Evolutionary conservation across 1,284 basidiomycete genomes (phyloP), one percentile per base, ranked within the genome.

Genomic region (Rhodotorula sp.): DNA sequence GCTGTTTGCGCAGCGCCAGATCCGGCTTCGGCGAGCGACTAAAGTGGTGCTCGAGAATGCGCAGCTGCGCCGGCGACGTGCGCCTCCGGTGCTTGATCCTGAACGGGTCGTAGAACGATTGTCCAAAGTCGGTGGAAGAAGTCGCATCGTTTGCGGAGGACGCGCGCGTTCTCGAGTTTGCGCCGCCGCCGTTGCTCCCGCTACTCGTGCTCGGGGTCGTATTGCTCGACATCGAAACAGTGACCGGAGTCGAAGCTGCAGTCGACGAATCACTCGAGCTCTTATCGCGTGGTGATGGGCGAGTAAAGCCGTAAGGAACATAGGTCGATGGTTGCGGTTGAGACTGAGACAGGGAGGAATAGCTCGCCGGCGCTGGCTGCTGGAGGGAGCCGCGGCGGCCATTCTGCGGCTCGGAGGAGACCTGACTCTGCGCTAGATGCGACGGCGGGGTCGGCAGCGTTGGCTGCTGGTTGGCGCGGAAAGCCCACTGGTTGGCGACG

Each of bases 11-110:
- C 59, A 90, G 83, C 21, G 85, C 83, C 64, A 89, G 90, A 81
- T 93, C 93, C 23, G 94, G 94, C 80, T 97, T 95, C 59, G 91
- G 91, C 81, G 93, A 91, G 74, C 85, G 85, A 77, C 87, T 87
- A 82, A 95, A 97, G 77, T 92, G 86, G 70, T 86, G 85, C 81
- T 97, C 93, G 74, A 97, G 87, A 67, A 93, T 87, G 60, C 75
- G 74, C 50, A 80, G 73, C 66, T 80, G 79, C 4, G 68, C 62
- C 10, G 76, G 73, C 21, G 78, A 77, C 12, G 79, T 80, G 26
- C 79, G 71, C 15, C 79, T 72, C 16, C 79, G 79, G 59, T 80
- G 79, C 64, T 80, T 80, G 60, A 79, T 72, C 34, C 78, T 54
- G 62, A 75, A 72, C 7, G 73, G 73, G 48, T 75, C 73, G 60